Evolutionary conservation across 2,329 filamentous ascomycete genomes (phyloP).

Genomic region (Didymella exigua): DNA sequence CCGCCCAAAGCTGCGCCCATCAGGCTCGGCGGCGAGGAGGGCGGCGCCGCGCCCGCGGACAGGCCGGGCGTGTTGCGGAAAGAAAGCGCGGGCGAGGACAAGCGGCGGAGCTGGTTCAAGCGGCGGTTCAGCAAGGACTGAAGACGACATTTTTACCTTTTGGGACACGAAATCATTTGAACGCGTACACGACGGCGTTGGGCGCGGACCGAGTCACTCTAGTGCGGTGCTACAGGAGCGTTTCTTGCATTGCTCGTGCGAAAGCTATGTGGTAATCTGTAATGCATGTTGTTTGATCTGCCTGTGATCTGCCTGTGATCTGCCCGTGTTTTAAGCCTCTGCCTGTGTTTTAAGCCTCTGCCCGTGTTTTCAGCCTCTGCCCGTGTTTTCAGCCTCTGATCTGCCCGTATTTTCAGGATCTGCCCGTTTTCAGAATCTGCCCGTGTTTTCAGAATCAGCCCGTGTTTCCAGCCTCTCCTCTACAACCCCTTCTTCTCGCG

Average conservation of each 20-base stretch:
- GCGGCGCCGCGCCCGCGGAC: slow-evolving; percentile 15
- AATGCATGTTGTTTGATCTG: slow-evolving; percentile 24
- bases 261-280: slow-evolving; percentile 34
- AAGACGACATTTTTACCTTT: slow-evolving; percentile 17
- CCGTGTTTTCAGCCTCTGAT: too few relatives aligned
- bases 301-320: too few relatives aligned
- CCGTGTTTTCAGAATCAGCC: too few relatives aligned
- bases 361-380: too few relatives aligned
- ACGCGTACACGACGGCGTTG: slow-evolving; percentile 16
- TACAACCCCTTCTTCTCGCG: slow-evolving; percentile 42
- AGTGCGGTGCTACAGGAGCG: slow-evolving; percentile 20
- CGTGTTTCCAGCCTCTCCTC: not conserved
- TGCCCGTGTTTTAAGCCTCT: too few relatives aligned
- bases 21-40: slow-evolving; percentile 27
- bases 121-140: slow-evolving; percentile 75
- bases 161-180: not conserved
- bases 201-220: slow-evolving; percentile 24
- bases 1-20: slow-evolving; percentile 32
- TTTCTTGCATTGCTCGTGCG: not conserved
- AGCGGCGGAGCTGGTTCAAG: slow-evolving; percentile 90
- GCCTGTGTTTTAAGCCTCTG: too few relatives aligned
- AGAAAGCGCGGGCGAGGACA: slow-evolving; percentile 49
- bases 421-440: too few relatives aligned
- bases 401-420: too few relatives aligned
- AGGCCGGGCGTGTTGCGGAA: slow-evolving; percentile 32